Base-by-base conservation (phyloP, 2,329 filamentous ascomycete genomes). In the Colletotrichum lupini region DNA sequence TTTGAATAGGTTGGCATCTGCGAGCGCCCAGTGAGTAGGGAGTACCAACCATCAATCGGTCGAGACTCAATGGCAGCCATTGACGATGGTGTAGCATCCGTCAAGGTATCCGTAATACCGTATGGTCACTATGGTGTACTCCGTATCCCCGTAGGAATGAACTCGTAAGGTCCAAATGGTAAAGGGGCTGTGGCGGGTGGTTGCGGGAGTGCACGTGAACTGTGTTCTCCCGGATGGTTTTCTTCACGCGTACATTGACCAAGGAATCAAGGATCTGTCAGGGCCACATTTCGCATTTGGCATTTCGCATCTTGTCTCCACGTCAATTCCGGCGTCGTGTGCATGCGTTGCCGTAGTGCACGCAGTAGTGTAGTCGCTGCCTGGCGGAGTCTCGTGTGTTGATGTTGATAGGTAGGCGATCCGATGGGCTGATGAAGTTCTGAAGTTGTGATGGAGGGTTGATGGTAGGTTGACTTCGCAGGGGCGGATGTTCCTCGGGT, bases 141-240 rank as follows among this genome's bases (percentile, higher is more conserved):
- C 8, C 32, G 32, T 35, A 12, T 32, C 32, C 11, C 11, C 32
- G 32, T 35, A 11, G 32, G 37, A 42, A 42, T 8, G 3, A 19
- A 42, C 16, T 42, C 37, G 37, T 42, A 42, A 42, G 37, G 37
- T 19, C 37, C 37, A 6, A 42, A 19, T 42, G 19, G 37, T 42
- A 42, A 42, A 35, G n/a, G 11, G 37, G 59, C 22, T 30, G 59
- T 22, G 58, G 35, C 37, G 59, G 59, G 24, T 24, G 24, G 35
- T 42, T 62, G 59, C 59, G 42, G 16, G 60, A 32, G 60, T 63
- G 19, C 60, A 63, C 60, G 60, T 52, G 60, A 42, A 28, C 26
- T 35, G n/a, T 26, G n/a, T 16, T 37, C 24, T 63, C 19, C 42
- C n/a, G 42, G 37, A 37, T 26, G 26, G 19, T 63, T 35, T 26